Evolutionary conservation across 352 stramenopile genomes (phyloP).

Genomic region (Phytopythium mirpurense): DNA sequence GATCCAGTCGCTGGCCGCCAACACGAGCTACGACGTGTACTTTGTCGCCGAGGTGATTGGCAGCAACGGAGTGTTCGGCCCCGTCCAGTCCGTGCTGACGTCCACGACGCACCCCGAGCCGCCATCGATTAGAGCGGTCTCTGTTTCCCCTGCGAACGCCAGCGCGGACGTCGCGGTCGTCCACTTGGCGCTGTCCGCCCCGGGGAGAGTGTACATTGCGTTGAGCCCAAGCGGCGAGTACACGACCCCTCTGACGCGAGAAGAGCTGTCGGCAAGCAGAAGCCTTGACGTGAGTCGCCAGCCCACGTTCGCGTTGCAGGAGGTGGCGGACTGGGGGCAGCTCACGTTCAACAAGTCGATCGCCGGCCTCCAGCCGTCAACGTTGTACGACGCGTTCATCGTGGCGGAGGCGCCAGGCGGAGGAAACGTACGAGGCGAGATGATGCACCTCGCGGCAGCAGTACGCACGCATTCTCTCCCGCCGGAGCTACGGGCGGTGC

Average conservation of each 20-base stretch:
- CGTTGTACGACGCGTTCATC: slow-evolving; percentile 52
- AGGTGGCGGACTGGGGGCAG: slow-evolving; percentile 16
- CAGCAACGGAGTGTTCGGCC: slow-evolving; percentile 77
- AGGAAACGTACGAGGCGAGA: slow-evolving; percentile 42
- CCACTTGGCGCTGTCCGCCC: slow-evolving; percentile 28
- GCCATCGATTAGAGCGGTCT: slow-evolving; percentile 21
- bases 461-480: slow-evolving; percentile 54
- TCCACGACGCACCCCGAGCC: slow-evolving; percentile 50
- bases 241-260: slow-evolving; percentile 8
- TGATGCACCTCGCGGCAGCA: slow-evolving; percentile 16
- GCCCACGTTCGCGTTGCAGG: slow-evolving; percentile 24
- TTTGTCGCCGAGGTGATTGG: slow-evolving; percentile 71
- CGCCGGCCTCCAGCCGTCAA: slow-evolving; percentile 30
- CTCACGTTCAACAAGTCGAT: slow-evolving; percentile 24
- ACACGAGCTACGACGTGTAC: slow-evolving; percentile 80
- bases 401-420: slow-evolving; percentile 47
- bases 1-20: slow-evolving; percentile 34
- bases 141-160: slow-evolving; percentile 22
- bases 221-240: slow-evolving; percentile 26
- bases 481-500: slow-evolving; percentile 28
- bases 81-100: slow-evolving; percentile 55
- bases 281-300: slow-evolving; percentile 7
- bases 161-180: slow-evolving; percentile 27
- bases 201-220: slow-evolving; percentile 43
- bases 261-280: slow-evolving; percentile 26